These are phyloP conservation scores for Hyphodiscus hymeniophilus DNA, from an alignment of 495 filamentous ascomycete species.

Conservation along the genomic window DNA sequence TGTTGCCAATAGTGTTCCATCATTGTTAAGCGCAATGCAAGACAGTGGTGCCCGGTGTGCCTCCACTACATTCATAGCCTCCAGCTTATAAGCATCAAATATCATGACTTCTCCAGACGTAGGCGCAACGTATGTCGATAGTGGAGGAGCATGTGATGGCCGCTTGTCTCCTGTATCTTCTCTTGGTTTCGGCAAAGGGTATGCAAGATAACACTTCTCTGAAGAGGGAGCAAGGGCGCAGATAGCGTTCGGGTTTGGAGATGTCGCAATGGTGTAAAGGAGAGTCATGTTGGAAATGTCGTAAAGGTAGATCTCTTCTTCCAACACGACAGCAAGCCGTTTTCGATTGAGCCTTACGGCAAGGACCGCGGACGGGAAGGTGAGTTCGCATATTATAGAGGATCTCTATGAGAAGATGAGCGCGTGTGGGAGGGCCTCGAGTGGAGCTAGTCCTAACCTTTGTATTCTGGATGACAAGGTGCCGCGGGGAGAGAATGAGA, in stretches of 20 bases:
- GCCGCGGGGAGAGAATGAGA: constrained; percentile 78
- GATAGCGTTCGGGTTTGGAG: constrained; percentile 84
- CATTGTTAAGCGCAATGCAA: constrained; percentile 80
- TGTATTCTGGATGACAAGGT: constrained; percentile 92
- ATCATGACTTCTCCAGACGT: constrained; percentile 90
- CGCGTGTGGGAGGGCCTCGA: too few relatives aligned
- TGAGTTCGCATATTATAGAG: constrained; percentile 97
- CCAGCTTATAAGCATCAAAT: constrained; percentile 77
- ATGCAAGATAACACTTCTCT: constrained; percentile 91
- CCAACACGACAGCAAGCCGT: constrained; percentile 82
- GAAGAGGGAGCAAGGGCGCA: constrained; percentile 89
- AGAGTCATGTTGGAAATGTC: constrained; percentile 98
- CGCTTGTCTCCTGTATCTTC: constrained; percentile 44
- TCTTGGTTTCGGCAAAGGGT: constrained; percentile 78
- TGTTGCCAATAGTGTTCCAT: constrained; percentile 89
- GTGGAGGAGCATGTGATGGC: constrained; percentile 82
- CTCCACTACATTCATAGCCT: constrained; percentile 88
- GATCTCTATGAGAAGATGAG: constrained; percentile 50
- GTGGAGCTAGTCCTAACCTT: constrained; percentile 54
- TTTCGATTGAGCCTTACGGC: constrained; percentile 92
- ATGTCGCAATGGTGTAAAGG: constrained; percentile 81
- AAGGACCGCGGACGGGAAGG: constrained; percentile 88
- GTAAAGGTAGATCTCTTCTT: constrained; percentile 94
- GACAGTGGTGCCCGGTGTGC: constrained; percentile 91
- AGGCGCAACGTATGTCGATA: constrained; percentile 62